Conservation (phyloP, 768 basidiomycete species). For the Lactarius hatsudake region DNA sequence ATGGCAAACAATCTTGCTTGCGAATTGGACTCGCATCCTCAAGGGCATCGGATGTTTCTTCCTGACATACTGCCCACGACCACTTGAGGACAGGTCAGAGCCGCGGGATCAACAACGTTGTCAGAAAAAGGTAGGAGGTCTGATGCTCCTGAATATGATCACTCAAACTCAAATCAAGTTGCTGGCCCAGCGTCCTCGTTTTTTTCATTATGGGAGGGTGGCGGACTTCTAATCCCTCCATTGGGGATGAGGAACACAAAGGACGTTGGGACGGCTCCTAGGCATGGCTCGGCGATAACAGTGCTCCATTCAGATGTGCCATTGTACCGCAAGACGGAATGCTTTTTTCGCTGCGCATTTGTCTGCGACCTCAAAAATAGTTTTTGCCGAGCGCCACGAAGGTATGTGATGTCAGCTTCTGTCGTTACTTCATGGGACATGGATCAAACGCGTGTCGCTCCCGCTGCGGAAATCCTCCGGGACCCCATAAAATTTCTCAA, state of each 20-base stretch:
- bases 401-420: neutral
- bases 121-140: slow-evolving; percentile 1
- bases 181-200: neutral
- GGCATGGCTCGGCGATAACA: neutral
- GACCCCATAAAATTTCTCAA: neutral
- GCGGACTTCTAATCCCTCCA: neutral
- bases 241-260: neutral
- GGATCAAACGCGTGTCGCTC: neutral
- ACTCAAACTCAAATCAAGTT: neutral
- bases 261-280: neutral
- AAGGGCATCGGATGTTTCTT: neutral
- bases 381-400: neutral
- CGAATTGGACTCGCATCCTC: neutral
- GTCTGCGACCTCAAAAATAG: neutral
- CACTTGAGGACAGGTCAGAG: neutral
- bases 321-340: neutral
- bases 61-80: neutral
- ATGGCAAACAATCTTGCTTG: neutral
- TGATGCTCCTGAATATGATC: neutral
- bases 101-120: slow-evolving; percentile 1
- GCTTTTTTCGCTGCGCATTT: neutral
- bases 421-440: neutral
- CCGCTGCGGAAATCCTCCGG: neutral
- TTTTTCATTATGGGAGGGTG: neutral
- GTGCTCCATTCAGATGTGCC: neutral